These are phyloP conservation scores for Thelonectria discophora DNA, from an alignment of 2,329 filamentous ascomycete genomes.

Conservation along the genomic window DNA sequence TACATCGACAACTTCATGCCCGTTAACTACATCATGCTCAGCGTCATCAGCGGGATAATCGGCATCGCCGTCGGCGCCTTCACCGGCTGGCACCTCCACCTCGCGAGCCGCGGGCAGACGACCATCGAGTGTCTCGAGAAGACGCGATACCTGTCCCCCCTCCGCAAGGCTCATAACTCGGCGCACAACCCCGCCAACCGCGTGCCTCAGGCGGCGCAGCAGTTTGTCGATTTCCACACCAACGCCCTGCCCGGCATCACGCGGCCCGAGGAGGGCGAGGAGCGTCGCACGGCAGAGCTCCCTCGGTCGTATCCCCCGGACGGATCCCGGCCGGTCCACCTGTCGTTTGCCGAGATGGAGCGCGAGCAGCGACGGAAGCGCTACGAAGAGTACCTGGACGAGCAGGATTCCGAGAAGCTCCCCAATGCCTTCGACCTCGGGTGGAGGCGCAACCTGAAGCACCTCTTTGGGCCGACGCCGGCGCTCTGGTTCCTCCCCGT, in stretches of 20 bases:
- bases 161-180: conserved; percentile 75
- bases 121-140: conserved; percentile 98
- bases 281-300: conserved; percentile 47
- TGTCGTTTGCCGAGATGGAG: conserved; percentile 65
- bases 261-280: conserved; percentile 82
- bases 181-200: conserved; percentile 62
- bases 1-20: conserved; percentile 83
- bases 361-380: conserved; percentile 62
- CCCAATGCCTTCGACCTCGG: conserved; percentile 95
- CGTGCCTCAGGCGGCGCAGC: conserved; percentile 68
- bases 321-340: conserved; percentile 52
- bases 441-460: conserved; percentile 77
- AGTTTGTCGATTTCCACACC: conserved; percentile 82
- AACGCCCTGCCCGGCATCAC: conserved; percentile 84
- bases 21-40: conserved; percentile 89
- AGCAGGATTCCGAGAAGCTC: conserved; percentile 85
- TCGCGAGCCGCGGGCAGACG: conserved; percentile 82
- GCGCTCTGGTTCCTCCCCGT: conserved; percentile 83
- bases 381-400: conserved; percentile 82
- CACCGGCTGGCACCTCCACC: conserved; percentile 88
- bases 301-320: conserved; percentile 43
- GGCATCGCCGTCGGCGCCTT: conserved; percentile 89
- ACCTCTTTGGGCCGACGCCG: conserved; percentile 81
- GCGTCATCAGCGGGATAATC: conserved; percentile 89
- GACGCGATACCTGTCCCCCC: conserved; percentile 87